Percentiles rank a stretch among this genome's conserved stretches.
These are phyloP conservation scores for Aspergillus niger DNA, from an alignment of 2,329 filamentous ascomycete species.

Conservation along the genomic window DNA sequence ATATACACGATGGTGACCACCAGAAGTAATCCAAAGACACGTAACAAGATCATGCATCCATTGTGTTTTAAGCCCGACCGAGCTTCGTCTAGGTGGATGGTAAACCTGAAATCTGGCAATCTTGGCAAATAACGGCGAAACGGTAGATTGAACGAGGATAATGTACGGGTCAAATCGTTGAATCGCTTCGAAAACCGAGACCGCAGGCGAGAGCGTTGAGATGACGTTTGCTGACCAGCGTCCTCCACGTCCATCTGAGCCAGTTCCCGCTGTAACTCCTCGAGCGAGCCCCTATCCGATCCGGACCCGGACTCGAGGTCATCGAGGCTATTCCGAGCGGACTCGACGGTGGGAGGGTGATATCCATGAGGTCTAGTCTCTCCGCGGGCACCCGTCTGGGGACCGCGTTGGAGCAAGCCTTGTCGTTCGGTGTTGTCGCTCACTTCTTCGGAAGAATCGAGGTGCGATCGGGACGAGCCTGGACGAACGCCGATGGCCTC, in stretches of 20 bases:
- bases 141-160: slow-evolving; percentile 59
- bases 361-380: slow-evolving; percentile 61
- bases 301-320: slow-evolving; percentile 56
- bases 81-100: slow-evolving; percentile 40
- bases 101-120: slow-evolving; percentile 41
- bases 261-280: slow-evolving; percentile 75
- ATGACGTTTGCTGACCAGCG: slow-evolving; percentile 44
- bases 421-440: slow-evolving; percentile 75
- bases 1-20: slow-evolving; percentile 79
- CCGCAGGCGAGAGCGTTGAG: slow-evolving; percentile 44
- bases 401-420: slow-evolving; percentile 66
- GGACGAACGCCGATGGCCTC: slow-evolving; percentile 69
- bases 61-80: slow-evolving; percentile 47
- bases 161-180: slow-evolving; percentile 56
- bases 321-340: slow-evolving; percentile 66
- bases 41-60: slow-evolving; percentile 68
- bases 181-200: slow-evolving; percentile 59
- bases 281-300: slow-evolving; percentile 57
- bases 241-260: slow-evolving; percentile 88
- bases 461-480: slow-evolving; percentile 51
- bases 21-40: slow-evolving; percentile 72
- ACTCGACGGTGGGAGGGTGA: slow-evolving; percentile 79
- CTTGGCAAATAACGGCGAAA: slow-evolving; percentile 49
- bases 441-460: slow-evolving; percentile 59
- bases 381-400: slow-evolving; percentile 38